Evolutionary conservation across 179 eudicot species (phyloP).

Genomic region (Actinidia arguta): DNA sequence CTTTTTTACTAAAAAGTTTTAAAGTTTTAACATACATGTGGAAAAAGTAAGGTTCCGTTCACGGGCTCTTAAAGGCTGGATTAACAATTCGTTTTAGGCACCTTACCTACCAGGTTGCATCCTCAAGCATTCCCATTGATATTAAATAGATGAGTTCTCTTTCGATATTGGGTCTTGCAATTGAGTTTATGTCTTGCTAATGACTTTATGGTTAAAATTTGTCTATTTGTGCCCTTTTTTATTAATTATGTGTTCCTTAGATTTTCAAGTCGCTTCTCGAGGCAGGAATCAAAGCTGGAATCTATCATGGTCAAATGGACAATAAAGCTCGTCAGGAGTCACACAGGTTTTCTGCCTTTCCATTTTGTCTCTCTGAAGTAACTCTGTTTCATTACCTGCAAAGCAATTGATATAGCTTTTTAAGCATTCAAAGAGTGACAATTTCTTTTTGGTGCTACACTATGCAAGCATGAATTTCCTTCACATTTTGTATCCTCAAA

Average conservation of each 20-base stretch:
- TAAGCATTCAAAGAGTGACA: background rate
- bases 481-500: background rate
- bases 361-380: background rate
- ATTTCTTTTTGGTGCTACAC: background rate
- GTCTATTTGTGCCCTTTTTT: background rate
- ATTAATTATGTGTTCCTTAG: constrained; percentile 35
- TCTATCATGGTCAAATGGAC: constrained; percentile 87
- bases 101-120: constrained; percentile 2
- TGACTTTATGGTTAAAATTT: too few species aligned
- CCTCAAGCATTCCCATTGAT: background rate
- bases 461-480: background rate
- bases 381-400: background rate
- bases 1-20: too few species aligned
- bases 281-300: constrained; percentile 74
- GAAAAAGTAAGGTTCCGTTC: too few species aligned
- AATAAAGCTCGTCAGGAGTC: constrained; percentile 69
- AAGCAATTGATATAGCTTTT: background rate
- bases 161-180: background rate
- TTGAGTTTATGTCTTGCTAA: background rate
- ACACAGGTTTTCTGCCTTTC: constrained; percentile 52
- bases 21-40: too few species aligned
- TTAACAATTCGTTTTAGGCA: too few species aligned
- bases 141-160: background rate
- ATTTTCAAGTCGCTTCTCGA: constrained; percentile 55
- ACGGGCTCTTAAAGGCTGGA: too few species aligned